Conservation (phyloP, 2,329 filamentous ascomycete genomes). For the Pestalotiopsis fici region DNA sequence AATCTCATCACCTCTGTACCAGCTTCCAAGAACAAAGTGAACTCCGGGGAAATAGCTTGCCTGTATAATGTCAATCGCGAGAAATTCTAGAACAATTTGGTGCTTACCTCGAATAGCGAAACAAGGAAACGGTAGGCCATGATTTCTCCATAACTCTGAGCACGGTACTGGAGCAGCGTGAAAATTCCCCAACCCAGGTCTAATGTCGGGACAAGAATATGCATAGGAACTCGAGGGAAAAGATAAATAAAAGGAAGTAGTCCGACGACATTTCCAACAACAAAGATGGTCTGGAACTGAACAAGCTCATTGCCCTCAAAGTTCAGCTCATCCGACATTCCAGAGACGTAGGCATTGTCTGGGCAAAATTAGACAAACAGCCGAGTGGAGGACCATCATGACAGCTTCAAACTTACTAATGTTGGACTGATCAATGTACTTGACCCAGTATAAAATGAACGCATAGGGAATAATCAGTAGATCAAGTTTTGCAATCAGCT, state of each 20-base stretch:
- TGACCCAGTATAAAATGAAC: slow-evolving; percentile 21
- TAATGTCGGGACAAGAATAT: slow-evolving; percentile 20
- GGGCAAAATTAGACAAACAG: not conserved
- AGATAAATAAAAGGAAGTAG: slow-evolving; percentile 24
- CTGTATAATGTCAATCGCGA: not conserved
- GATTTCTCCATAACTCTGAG: slow-evolving; percentile 47
- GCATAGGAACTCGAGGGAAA: not conserved
- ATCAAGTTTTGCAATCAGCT: slow-evolving; percentile 18
- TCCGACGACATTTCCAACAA: slow-evolving; percentile 31
- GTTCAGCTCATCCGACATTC: slow-evolving; percentile 51
- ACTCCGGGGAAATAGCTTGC: slow-evolving; percentile 17
- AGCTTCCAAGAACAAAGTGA: slow-evolving; percentile 23
- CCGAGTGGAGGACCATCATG: not conserved
- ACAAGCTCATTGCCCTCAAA: slow-evolving; percentile 56
- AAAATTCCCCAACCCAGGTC: slow-evolving; percentile 51
- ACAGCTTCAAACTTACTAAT: slow-evolving; percentile 12
- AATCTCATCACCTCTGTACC: slow-evolving; percentile 14
- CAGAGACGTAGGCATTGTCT: slow-evolving; percentile 59
- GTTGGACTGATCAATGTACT: slow-evolving; percentile 21
- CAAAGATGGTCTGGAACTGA: slow-evolving; percentile 55
- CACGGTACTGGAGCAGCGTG: slow-evolving; percentile 56
- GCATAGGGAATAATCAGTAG: slow-evolving; percentile 20
- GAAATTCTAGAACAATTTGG: not conserved
- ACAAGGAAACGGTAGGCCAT: slow-evolving; percentile 56
- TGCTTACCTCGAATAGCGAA: slow-evolving; percentile 47